phyloP scores from a whole-genome alignment of 2,329 filamentous ascomycete species.

The Sclerotinia minor region DNA sequence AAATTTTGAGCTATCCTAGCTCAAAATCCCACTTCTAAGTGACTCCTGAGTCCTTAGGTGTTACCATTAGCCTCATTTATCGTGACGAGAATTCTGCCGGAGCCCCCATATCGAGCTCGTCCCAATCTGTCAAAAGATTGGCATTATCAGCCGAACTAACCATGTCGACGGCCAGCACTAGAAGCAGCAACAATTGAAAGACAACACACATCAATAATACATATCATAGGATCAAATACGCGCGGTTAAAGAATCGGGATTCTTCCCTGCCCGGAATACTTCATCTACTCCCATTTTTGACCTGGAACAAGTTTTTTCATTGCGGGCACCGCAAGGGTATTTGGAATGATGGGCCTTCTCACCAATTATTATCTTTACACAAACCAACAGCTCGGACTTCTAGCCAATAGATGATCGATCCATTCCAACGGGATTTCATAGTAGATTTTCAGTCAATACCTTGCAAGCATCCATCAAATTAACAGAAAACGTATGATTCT shows the following conservation, averaged over 20 bases:
- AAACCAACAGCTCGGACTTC: constrained; percentile 6
- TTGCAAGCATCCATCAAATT: background rate
- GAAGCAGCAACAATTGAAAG: constrained; percentile 12
- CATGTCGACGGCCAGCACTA: background rate
- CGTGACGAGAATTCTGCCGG: background rate
- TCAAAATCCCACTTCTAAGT: constrained; percentile 3
- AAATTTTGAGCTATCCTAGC: background rate
- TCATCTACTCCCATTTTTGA: background rate
- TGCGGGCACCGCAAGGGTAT: constrained; percentile 14
- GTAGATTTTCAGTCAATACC: background rate
- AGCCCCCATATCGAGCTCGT: background rate
- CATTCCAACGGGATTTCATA: constrained; percentile 8
- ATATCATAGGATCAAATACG: constrained; percentile 2
- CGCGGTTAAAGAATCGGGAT: constrained; percentile 16
- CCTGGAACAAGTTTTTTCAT: constrained; percentile 2
- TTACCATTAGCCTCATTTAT: constrained; percentile 11
- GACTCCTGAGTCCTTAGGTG: no score
- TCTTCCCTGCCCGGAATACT: constrained; percentile 4
- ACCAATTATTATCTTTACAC: constrained; percentile 2
- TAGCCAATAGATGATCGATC: constrained; percentile 19
- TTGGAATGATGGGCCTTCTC: background rate
- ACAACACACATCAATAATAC: constrained; percentile 18
- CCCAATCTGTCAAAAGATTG: constrained; percentile 12
- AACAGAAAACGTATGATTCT: constrained; percentile 9
- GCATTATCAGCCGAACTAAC: background rate